Base-by-base conservation (phyloP, 495 filamentous ascomycete species). In the Penicillium antarcticum region DNA sequence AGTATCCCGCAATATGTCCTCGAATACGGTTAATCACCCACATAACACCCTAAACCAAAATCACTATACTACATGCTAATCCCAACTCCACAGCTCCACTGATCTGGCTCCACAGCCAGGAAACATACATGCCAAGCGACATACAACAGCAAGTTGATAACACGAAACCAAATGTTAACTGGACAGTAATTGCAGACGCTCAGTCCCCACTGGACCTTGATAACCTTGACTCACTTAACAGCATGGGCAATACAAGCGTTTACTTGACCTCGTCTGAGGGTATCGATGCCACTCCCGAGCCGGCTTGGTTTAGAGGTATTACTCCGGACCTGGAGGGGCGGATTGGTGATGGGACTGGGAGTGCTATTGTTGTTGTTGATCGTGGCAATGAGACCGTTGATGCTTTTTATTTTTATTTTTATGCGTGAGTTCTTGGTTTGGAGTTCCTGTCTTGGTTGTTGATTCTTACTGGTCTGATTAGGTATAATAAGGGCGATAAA, bases 331-430 rank as follows among this genome's bases (percentile, higher is more conserved):
- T 50, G 26, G 65, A 72, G 16, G 78, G 80, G 9, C 71, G 76
- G 41, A 80, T 73, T 1, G 55, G 65, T 2, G 71, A 70, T 54
- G 76, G 72, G 3, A 70, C 71, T 11, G 74, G 70, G 16, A 73
- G 70, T 36, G 69, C 68, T 0, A 71, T 88, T 38, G 75, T 88
- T 21, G 72, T 82, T 14, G 72, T 73, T 46, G 80, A 87, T 53
- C 75, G 80, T 52, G 80, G 77, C 0, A 58, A 67, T 36, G 79
- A 75, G 2, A 65, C 66, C 4, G 64, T 86, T 1, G 85, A 88
- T 72, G 84, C 76, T 0, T 87, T 85, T 48, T 87, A 87, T 57
- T 80, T 87, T 53, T 87, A 87, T 53, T 87, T 87, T 56, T 87
- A 84, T 52, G 74, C 82, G 54, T 86, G 38, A 62, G 73, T 67